Evolutionary conservation across 2,329 filamentous ascomycete species (phyloP).

Genomic region (Dactylellina leptospora): DNA sequence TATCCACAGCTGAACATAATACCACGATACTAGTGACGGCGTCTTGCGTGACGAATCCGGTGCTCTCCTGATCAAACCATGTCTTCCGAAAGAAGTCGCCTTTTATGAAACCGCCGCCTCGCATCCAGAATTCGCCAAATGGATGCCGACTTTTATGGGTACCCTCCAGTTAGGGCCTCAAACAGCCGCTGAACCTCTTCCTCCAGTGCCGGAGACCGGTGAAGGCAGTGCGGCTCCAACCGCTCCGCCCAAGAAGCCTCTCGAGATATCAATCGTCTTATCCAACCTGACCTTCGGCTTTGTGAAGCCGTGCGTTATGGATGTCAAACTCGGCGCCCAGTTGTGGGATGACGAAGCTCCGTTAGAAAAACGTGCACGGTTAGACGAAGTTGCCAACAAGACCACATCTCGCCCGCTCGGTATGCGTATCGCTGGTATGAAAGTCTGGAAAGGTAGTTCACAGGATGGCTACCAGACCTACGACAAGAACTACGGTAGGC

Average conservation of each 20-base stretch:
- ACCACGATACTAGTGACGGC: conserved; percentile 81
- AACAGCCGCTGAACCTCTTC: conserved; percentile 62
- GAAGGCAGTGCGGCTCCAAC: conserved; percentile 19
- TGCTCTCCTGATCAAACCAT: conserved; percentile 91
- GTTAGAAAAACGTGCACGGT: conserved; percentile 67
- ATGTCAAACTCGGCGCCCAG: conserved; percentile 86
- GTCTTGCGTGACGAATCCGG: conserved; percentile 85
- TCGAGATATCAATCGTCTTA: conserved; percentile 56
- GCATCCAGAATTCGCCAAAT: conserved; percentile 77
- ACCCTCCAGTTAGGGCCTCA: conserved; percentile 74
- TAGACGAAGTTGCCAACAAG: conserved; percentile 69
- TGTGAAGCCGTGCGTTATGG: conserved; percentile 84
- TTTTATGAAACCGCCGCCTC: conserved; percentile 81
- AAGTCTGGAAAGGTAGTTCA: conserved; percentile 77
- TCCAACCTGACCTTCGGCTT: conserved; percentile 70
- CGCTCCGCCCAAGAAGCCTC: conserved; percentile 38
- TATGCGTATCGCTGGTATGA: conserved; percentile 77
- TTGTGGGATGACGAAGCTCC: conserved; percentile 81
- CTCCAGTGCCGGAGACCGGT: conserved; percentile 50
- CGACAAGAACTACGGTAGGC: conserved; percentile 73
- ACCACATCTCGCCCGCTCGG: conserved; percentile 70
- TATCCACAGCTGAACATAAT: background rate
- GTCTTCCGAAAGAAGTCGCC: conserved; percentile 80
- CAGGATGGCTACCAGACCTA: conserved; percentile 73
- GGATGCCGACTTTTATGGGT: conserved; percentile 88